Base-by-base conservation (phyloP, 108 stramenopile genomes). In the Cyclostephanos tholiformis region DNA sequence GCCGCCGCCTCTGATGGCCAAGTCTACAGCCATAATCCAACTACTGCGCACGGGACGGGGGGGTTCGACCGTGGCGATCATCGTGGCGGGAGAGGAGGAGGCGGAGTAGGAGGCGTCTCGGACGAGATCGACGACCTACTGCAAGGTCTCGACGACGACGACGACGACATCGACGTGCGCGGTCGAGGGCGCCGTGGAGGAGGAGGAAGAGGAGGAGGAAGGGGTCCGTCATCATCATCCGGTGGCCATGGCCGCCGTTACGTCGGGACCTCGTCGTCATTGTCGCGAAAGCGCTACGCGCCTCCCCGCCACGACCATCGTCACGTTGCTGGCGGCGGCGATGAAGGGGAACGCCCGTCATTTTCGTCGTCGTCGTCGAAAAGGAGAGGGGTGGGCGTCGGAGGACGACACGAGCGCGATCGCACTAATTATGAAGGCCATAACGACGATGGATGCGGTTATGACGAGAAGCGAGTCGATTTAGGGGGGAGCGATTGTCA, bases 401-500 rank as follows among this genome's bases (percentile, higher is more conserved):
- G 27, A 6, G 32, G 20, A 11, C 29, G 26, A 20, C 51, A 0
- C 32, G 16, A 46, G 22, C 41, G 60, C 68, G 38, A 49, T 27
- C 53, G 58, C 35, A 61, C 48, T 38, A 36, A 78, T 41, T 62
- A 36, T 13, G 55, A 56, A 11, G 41, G 41, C 48, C 23, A 67
- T 19, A 14, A 69, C 43, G 58, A 46, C 66, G 63, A 79, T 35
- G 38, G 59, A 32, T 63, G 52, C 13, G 10, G 25, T 23, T 56
- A 44, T 51, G 65, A 77, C 36, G 59, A 67, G 30, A 22, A 67
- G 13, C 29, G 39, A 20, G 71, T 48, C 20, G 77, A 68, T 39
- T 68, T 66, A 58, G 75, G 71, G n/a, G 74, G 49, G 56, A 49
- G 44, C 20, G 43, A 66, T 4, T n/a, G n/a, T n/a, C 56, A 68